Percentiles rank a stretch among this genome's conserved stretches.
These are phyloP conservation scores for Apiospora koreana DNA, from an alignment of 2,329 filamentous ascomycete genomes.

Conservation along the genomic window DNA sequence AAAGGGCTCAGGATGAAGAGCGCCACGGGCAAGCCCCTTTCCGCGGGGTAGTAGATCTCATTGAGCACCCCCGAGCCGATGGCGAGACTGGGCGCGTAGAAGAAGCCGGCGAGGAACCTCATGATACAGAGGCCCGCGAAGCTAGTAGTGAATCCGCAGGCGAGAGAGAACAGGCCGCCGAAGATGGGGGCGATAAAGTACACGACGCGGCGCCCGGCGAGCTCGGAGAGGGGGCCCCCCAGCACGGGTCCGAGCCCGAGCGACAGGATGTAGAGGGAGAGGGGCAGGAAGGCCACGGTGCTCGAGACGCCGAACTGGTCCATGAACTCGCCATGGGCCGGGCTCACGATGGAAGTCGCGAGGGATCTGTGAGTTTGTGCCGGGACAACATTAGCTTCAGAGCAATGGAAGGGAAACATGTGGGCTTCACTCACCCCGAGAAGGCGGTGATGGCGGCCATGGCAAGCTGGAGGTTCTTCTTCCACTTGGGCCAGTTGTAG, in stretches of 20 bases:
- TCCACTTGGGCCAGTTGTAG: slow-evolving; percentile 49
- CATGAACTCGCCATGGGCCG: slow-evolving; percentile 47
- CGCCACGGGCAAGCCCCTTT: slow-evolving; percentile 43
- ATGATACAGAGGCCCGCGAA: slow-evolving; percentile 54
- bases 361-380: slow-evolving; percentile 43
- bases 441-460: slow-evolving; percentile 42
- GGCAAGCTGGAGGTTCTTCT: slow-evolving; percentile 40
- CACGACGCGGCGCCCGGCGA: slow-evolving; percentile 53
- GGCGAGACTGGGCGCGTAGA: slow-evolving; percentile 48
- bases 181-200: slow-evolving; percentile 49
- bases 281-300: slow-evolving; percentile 58
- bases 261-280: slow-evolving; percentile 62
- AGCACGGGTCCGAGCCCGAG: slow-evolving; percentile 61
- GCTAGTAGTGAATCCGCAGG: slow-evolving; percentile 50
- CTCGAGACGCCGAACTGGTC: slow-evolving; percentile 53
- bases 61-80: slow-evolving; percentile 51
- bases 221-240: slow-evolving; percentile 61
- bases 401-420: background rate
- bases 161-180: slow-evolving; percentile 57
- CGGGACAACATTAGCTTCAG: background rate
- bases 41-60: slow-evolving; percentile 47
- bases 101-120: slow-evolving; percentile 58
- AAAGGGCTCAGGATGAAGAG: slow-evolving; percentile 54
- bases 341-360: slow-evolving; percentile 55
- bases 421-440: slow-evolving; percentile 35